phyloP scores from a whole-genome alignment of 2,329 filamentous ascomycete species.

The Sphaerulina vaccinii region DNA sequence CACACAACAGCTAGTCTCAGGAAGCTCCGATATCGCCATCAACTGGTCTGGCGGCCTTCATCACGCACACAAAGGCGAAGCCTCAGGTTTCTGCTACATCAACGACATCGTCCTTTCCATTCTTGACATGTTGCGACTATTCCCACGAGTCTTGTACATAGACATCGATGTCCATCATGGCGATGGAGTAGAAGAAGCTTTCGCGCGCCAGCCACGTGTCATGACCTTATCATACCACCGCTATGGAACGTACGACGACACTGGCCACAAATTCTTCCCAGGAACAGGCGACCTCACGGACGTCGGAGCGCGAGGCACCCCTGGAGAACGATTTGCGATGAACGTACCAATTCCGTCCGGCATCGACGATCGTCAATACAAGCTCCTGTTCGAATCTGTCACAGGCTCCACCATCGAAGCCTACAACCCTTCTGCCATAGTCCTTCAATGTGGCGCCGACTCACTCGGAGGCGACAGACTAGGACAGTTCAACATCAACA shows the following conservation, averaged over 20 bases:
- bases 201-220: conserved; percentile 83
- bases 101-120: conserved; percentile 97
- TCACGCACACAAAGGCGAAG: conserved; percentile 91
- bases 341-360: conserved; percentile 69
- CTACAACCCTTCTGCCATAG: conserved; percentile 87
- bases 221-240: conserved; percentile 97
- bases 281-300: conserved; percentile 67
- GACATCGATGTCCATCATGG: conserved; percentile 92
- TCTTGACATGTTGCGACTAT: conserved; percentile 76
- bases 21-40: conserved; percentile 91
- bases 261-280: conserved; percentile 58
- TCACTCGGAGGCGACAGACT: conserved; percentile 89
- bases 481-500: conserved; percentile 94
- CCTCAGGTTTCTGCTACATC: conserved; percentile 96
- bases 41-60: conserved; percentile 97
- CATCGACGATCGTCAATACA: conserved; percentile 74
- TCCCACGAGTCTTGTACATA: conserved; percentile 87
- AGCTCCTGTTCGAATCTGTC: conserved; percentile 77
- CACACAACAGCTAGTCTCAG: conserved; percentile 80
- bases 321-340: conserved; percentile 67
- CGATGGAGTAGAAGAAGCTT: conserved; percentile 87
- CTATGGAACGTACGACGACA: conserved; percentile 72
- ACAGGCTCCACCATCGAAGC: conserved; percentile 74
- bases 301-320: conserved; percentile 70
- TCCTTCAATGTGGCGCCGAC: conserved; percentile 93